Evolutionary conservation across 352 stramenopile species (phyloP).

Genomic region (Peronosclerospora sorghi): DNA sequence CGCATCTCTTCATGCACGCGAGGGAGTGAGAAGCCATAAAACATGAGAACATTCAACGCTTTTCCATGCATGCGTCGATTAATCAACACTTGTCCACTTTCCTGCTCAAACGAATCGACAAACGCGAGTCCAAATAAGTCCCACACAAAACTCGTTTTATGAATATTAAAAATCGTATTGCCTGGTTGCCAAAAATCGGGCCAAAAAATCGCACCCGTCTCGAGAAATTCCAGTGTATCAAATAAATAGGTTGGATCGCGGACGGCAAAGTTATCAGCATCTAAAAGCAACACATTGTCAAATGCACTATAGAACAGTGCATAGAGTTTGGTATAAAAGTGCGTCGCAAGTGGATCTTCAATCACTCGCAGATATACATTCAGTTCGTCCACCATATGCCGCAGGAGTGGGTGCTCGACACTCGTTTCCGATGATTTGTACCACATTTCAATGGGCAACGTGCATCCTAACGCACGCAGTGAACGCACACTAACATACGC

Average conservation of each 20-base stretch:
- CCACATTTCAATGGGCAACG: constrained; percentile 49
- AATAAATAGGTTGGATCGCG: constrained; percentile 60
- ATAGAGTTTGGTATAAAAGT: constrained; percentile 49
- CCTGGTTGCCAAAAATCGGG: constrained; percentile 66
- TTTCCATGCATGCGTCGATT: constrained; percentile 36
- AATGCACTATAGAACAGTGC: constrained; percentile 45
- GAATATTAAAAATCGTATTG: constrained; percentile 75
- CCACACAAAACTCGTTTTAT: constrained; percentile 56
- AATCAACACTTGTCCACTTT: constrained; percentile 70
- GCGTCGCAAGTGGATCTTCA: constrained; percentile 24
- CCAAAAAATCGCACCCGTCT: constrained; percentile 69
- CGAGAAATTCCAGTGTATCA: constrained; percentile 36
- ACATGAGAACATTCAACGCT: constrained; percentile 66
- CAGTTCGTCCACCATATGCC: constrained; percentile 25
- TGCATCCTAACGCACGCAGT: constrained; percentile 32
- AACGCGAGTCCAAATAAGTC: constrained; percentile 48
- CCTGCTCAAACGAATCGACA: constrained; percentile 69
- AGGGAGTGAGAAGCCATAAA: constrained; percentile 42
- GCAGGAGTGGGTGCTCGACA: constrained; percentile 26
- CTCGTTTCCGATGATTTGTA: constrained; percentile 31
- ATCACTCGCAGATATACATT: constrained; percentile 37
- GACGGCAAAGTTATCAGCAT: constrained; percentile 50
- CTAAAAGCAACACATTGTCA: constrained; percentile 41
- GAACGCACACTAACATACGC: constrained; percentile 48
- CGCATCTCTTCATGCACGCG: constrained; percentile 32